Conservation (phyloP, 176 grass and related monocot species). For the Luzula sylvatica region DNA sequence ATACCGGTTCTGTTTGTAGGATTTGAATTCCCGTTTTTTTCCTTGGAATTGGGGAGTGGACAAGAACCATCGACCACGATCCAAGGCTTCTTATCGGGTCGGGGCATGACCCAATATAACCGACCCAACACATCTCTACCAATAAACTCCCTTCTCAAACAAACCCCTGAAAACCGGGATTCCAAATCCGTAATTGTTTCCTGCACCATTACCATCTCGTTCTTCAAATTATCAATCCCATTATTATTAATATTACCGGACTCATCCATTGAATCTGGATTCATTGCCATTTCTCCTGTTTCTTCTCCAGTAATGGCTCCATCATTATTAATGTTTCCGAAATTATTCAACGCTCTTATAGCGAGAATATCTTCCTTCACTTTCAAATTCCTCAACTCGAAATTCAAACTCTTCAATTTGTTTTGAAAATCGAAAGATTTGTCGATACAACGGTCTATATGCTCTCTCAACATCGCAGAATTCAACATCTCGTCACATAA, state of each 20-base stretch:
- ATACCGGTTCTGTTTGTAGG: slow-evolving; percentile 25
- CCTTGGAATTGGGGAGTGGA: slow-evolving; percentile 32
- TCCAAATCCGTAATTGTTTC: slow-evolving; percentile 61
- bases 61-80: slow-evolving; percentile 70
- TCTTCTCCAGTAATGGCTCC: slow-evolving; percentile 40
- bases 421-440: slow-evolving; percentile 77
- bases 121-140: slow-evolving; percentile 83
- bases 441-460: slow-evolving; percentile 80
- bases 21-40: slow-evolving; percentile 37
- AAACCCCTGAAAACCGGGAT: slow-evolving; percentile 53
- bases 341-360: slow-evolving; percentile 24
- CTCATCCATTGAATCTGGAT: slow-evolving; percentile 40
- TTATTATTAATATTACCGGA: slow-evolving; percentile 33
- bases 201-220: slow-evolving; percentile 61
- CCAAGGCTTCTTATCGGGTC: slow-evolving; percentile 64
- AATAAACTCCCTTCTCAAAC: slow-evolving; percentile 80
- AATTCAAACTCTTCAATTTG: slow-evolving; percentile 51
- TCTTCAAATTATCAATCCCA: slow-evolving; percentile 42
- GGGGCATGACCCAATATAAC: slow-evolving; percentile 70
- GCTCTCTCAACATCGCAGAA: slow-evolving; percentile 75
- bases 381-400: slow-evolving; percentile 78
- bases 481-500: slow-evolving; percentile 90
- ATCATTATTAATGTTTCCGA: slow-evolving; percentile 15
- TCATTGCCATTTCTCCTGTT: slow-evolving; percentile 12
- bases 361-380: slow-evolving; percentile 45